Percentiles rank a stretch among this genome's conserved stretches.
phyloP scores from a whole-genome alignment of 2,329 filamentous ascomycete genomes.

The Pseudocercospora ulei region DNA sequence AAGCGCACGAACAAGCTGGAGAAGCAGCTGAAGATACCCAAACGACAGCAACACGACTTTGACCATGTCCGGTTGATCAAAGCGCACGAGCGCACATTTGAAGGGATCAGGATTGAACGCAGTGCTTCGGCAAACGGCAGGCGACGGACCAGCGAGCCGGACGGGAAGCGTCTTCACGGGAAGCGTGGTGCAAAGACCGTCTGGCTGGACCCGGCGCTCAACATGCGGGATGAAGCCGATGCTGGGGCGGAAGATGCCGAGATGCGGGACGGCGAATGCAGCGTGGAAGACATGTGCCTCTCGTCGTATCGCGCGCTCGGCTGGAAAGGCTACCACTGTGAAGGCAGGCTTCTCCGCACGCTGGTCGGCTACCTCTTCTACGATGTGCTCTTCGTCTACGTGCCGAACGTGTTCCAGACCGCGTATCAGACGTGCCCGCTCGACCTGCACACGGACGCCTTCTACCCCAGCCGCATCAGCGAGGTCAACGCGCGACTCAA shows the following conservation, averaged over 20 bases:
- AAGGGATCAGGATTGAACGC: constrained; percentile 62
- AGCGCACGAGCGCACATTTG: constrained; percentile 62
- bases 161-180: constrained; percentile 23
- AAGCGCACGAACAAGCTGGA: constrained; percentile 90
- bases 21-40: constrained; percentile 68
- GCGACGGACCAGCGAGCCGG: constrained; percentile 31
- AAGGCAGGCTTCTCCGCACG: constrained; percentile 86
- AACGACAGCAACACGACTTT: constrained; percentile 85
- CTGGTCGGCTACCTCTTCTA: constrained; percentile 76
- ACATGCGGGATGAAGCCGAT: constrained; percentile 7
- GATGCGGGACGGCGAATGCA: constrained; percentile 55
- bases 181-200: constrained; percentile 59
- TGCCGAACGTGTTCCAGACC: constrained; percentile 96
- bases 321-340: constrained; percentile 91
- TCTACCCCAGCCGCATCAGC: constrained; percentile 73
- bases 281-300: constrained; percentile 89
- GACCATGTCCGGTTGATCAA: constrained; percentile 69
- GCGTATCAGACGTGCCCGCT: constrained; percentile 87
- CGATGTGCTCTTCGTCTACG: constrained; percentile 83
- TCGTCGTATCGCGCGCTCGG: constrained; percentile 71
- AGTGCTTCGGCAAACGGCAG: constrained; percentile 18
- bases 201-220: constrained; percentile 61
- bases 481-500: constrained; percentile 83
- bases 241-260: constrained; percentile 10
- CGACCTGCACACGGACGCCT: constrained; percentile 85